Base-by-base conservation (phyloP, 257 asterid species). In the Capsicum chinense region DNA sequence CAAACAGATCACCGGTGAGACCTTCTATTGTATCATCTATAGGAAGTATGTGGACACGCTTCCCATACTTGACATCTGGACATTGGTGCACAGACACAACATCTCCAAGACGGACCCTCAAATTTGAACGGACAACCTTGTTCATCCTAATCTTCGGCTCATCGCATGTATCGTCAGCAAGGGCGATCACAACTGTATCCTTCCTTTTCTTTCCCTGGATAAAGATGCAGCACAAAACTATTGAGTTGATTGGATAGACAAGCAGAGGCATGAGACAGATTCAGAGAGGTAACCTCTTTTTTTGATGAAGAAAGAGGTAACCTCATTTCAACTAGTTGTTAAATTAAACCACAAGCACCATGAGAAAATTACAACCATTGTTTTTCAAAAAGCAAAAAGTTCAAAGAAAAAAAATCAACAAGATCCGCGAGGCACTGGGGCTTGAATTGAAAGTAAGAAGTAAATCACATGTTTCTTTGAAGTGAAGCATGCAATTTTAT, bases 71-170 rank as follows among this genome's bases (percentile, higher is more conserved):
- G 80, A 94, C 98, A 88, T 93, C 97, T 52, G 98, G 98, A 86
- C 98, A 94, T 91, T 94, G 98, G 88, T 94, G 98, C 84, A 94
- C 93, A 57, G 98, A 94, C 56, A 93, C 95, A 84, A 93, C 93
- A 86, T 93, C 97, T 66, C 92, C 97, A 84, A 93, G 96, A 42
- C 95, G 89, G 87, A 92, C 95, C 87, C 96, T 89, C 89, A 93
- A 85, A 80, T 94, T 92, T 52, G 90, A 21, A 82, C 98, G 86
- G 50, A 94, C 92, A 73, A 92, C 98, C 88, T 94, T 92, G 88
- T 94, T 94, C 95, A 94, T 94, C 92, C 94, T 89, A 81, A 94
- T 92, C 88, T 92, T 92, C 1, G 97, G 93, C 86, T 92, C 98
- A 37, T 94, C 98, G 26, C 94, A 91, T 11, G 88, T 82, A 19